phyloP scores from a whole-genome alignment of 306 rosid species.

The Corylus heterophylla region DNA sequence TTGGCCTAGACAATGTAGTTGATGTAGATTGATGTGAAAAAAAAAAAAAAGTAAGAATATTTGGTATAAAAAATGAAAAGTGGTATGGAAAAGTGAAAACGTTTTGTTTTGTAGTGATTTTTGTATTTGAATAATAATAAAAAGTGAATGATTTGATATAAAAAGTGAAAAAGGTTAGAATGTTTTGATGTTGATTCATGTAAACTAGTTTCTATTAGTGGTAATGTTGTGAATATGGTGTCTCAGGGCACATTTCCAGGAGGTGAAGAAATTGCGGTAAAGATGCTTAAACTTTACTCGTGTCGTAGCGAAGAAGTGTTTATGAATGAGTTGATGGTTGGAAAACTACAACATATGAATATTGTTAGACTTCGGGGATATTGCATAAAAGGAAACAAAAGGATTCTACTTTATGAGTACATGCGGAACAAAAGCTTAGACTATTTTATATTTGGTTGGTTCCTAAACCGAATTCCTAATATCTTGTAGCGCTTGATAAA shows the following conservation, averaged over 20 bases:
- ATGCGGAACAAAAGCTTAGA: slow-evolving; percentile 47
- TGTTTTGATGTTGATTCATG: too few relatives aligned
- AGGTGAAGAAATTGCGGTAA: slow-evolving; percentile 41
- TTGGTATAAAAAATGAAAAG: too few relatives aligned
- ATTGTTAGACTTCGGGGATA: slow-evolving; percentile 22
- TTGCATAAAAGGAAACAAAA: too few relatives aligned
- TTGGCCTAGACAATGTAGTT: too few relatives aligned
- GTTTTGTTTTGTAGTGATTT: too few relatives aligned
- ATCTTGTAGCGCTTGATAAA: neutral
- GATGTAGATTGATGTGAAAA: too few relatives aligned
- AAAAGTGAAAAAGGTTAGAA: too few relatives aligned
- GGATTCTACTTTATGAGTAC: too few relatives aligned
- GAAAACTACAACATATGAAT: slow-evolving; percentile 51
- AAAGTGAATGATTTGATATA: too few relatives aligned
- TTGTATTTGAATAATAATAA: too few relatives aligned
- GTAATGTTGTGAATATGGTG: neutral
- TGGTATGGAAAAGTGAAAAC: too few relatives aligned
- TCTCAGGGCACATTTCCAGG: slow-evolving; percentile 40
- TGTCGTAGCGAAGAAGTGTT: slow-evolving; percentile 51
- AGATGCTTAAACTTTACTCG: slow-evolving; percentile 44
- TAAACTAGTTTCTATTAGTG: neutral
- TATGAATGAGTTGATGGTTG: slow-evolving; percentile 41
- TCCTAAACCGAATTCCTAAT: neutral
- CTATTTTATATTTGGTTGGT: slow-evolving; percentile 47
- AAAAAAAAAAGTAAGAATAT: too few relatives aligned